phyloP scores from a whole-genome alignment of 2,329 filamentous ascomycete genomes.

The Cytospora mali region DNA sequence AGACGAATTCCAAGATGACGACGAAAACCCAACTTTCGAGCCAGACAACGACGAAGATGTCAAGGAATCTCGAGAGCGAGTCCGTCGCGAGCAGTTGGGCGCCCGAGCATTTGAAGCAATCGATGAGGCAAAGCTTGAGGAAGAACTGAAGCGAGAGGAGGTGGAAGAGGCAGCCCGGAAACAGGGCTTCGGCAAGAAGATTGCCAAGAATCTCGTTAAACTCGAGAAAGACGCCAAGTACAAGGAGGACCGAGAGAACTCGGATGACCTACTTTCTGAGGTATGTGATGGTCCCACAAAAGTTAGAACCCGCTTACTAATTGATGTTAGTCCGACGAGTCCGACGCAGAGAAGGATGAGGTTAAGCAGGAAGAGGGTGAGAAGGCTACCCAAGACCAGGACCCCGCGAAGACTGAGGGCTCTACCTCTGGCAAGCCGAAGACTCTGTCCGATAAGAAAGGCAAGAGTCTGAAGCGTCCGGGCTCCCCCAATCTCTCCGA shows the following conservation, averaged over 20 bases:
- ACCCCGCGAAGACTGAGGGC: conserved; percentile 64
- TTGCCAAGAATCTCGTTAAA: conserved; percentile 80
- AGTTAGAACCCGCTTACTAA: conserved; percentile 27
- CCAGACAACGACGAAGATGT: conserved; percentile 79
- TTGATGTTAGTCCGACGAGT: conserved; percentile 49
- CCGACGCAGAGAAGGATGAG: conserved; percentile 58
- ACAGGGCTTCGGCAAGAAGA: conserved; percentile 72
- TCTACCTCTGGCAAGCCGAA: conserved; percentile 51
- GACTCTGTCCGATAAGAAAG: conserved; percentile 54
- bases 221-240: conserved; percentile 87
- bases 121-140: conserved; percentile 72
- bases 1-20: conserved; percentile 84
- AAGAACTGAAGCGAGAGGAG: conserved; percentile 70
- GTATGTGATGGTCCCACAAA: conserved; percentile 31
- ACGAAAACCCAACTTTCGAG: conserved; percentile 76
- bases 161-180: conserved; percentile 66
- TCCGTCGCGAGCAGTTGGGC: conserved; percentile 79
- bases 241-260: conserved; percentile 61
- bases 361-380: conserved; percentile 54
- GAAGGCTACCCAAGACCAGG: conserved; percentile 45
- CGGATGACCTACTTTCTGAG: conserved; percentile 41
- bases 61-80: conserved; percentile 70
- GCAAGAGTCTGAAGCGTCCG: conserved; percentile 74
- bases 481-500: conserved; percentile 80
- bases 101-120: conserved; percentile 79